Conservation (phyloP, 371 early-diverging fungal species). For the Apophysomyces ossiformis region DNA sequence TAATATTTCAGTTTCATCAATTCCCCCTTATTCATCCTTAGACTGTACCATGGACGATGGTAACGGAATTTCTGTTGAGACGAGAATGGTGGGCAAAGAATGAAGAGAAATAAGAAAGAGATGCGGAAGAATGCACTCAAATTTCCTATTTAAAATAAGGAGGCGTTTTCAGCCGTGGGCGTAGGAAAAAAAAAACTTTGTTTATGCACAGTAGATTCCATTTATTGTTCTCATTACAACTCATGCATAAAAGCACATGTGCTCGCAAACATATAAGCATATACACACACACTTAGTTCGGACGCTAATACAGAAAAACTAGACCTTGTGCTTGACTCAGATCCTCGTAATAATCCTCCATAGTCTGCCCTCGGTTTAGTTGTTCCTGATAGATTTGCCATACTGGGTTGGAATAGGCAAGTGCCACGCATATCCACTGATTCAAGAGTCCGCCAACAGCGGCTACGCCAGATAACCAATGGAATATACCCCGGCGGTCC, state of each 20-base stretch:
- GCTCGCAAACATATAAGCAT: neutral
- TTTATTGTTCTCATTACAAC: neutral
- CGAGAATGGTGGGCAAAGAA: constrained; percentile 7
- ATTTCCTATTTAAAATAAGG: neutral
- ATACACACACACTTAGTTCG: neutral
- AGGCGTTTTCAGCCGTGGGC: neutral
- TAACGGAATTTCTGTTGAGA: constrained; percentile 9
- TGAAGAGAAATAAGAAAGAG: constrained; percentile 7
- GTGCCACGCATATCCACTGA: neutral
- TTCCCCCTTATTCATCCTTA: neutral
- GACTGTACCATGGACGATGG: constrained; percentile 2
- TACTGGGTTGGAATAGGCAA: neutral
- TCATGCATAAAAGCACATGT: too few species aligned
- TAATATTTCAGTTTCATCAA: neutral
- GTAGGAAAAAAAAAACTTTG: constrained; percentile 2
- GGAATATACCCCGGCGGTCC: constrained; percentile 5
- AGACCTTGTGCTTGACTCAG: constrained; percentile 1
- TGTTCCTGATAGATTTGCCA: constrained; percentile 5
- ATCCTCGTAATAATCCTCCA: neutral
- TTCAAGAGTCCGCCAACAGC: neutral
- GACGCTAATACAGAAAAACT: neutral
- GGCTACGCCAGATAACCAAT: constrained; percentile 5
- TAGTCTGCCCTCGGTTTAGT: neutral
- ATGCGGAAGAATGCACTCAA: neutral
- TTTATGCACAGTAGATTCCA: neutral